Base-by-base conservation (phyloP, 163 green algal genomes). In the Prototheca cutis region DNA sequence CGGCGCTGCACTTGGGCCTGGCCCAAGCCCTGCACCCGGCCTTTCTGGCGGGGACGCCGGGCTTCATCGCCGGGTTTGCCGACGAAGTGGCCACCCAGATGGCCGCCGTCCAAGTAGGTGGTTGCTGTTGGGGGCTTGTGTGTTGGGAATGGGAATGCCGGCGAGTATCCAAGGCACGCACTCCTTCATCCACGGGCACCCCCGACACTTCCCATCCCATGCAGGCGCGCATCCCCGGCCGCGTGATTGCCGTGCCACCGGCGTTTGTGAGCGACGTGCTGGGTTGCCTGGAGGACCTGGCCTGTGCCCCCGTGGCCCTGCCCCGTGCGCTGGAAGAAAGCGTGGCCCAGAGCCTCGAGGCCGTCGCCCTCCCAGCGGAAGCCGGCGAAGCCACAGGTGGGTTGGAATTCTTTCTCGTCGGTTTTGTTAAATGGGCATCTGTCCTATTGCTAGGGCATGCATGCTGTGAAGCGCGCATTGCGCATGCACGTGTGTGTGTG, bases 231-330 rank as follows among this genome's bases (percentile, higher is more conserved):
- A 70, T 65, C 48, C 63, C 56, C 2, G 63, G 56, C 3, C 49
- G 63, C 17, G 49, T 70, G 34, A 52, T 70, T 23, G 39, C 55
- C 3, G 63, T 70, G 48, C 63, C 63, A 0, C 42, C 48, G 1
- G 63, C 56, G 18, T 29, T 70, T 49, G 56, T 70, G 29, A 29
- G 7, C 21, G 63, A 70, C 48, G 31, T 40, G 10, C 28, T 65
- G 23, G 63, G 61, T 17, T 70, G 63, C 56, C 39, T 70, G 5
- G 63, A 70, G 39, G 63, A 70, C 40, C 39, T 70, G 6, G 55
- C 55, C 4, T 27, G 39, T 23, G 36, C 13, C 23, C 47, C 48
- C 55, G 10, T 23, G 10, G 34, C 53, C 49, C 56, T 71, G 49
- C 63, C 63, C 0, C 15, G 19, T 1, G 29, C 57, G 29, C 57